These are phyloP conservation scores for Fusarium clavum DNA, from an alignment of 2,329 filamentous ascomycete species.

Conservation along the genomic window DNA sequence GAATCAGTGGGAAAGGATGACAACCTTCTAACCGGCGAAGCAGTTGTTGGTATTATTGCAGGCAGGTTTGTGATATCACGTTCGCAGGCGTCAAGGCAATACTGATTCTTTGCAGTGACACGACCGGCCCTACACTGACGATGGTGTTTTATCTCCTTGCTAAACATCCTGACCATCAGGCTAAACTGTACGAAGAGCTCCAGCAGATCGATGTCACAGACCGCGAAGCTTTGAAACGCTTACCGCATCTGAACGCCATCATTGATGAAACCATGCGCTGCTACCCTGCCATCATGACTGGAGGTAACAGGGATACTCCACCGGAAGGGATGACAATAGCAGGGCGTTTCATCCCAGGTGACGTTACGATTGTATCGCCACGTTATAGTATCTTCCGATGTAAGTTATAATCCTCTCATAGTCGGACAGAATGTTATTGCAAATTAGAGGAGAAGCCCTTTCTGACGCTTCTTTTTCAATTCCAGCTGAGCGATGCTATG, in stretches of 20 bases:
- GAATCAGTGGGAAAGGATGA: accelerated
- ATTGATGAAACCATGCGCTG: not conserved
- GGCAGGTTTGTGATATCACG: not conserved
- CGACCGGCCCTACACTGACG: not conserved
- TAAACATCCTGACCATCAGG: not conserved
- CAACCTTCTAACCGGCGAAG: not conserved
- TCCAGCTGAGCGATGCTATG: not conserved
- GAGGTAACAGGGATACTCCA: not conserved
- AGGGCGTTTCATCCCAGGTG: not conserved
- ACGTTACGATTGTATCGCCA: not conserved
- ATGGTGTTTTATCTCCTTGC: not conserved
- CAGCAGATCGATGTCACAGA: not conserved
- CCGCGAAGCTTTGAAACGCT: accelerated
- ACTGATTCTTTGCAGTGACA: not conserved
- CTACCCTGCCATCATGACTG: not conserved
- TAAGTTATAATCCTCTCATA: not conserved
- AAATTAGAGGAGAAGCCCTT: too few relatives aligned
- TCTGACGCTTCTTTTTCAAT: not conserved
- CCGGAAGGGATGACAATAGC: not conserved
- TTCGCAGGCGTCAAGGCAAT: accelerated
- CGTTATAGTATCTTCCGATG: not conserved
- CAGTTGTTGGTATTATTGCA: not conserved
- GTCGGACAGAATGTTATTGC: too few relatives aligned
- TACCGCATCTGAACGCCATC: not conserved
- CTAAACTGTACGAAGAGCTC: not conserved